Base-by-base conservation (phyloP, 148 eudicot species). In the Spergularia marina region DNA sequence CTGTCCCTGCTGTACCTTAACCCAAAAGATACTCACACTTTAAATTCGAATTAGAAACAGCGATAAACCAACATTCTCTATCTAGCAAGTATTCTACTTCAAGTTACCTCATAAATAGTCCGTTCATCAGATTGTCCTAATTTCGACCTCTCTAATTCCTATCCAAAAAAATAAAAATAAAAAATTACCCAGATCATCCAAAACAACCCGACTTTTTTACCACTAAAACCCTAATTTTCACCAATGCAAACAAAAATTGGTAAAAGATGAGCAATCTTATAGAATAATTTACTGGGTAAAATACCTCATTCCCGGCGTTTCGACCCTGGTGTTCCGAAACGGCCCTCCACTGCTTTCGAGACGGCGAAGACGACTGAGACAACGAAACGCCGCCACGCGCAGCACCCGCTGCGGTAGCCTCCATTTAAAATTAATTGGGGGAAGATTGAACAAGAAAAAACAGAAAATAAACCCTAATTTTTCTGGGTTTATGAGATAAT, bases 301-400 rank as follows among this genome's bases (percentile, higher is more conserved):
- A 6, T 78, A 90, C 94, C 89, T 90, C 96, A 74, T 54, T 84
- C 12, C 78, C 82, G 15, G 88, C 76, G 76, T 68, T 84, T 13
- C 91, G 90, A 69, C 71, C 85, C 47, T 89, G 76, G 14, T 86
- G 87, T 51, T 91, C 98, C 16, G 98, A 81, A 40, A 89, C 91
- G 59, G 62, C 89, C 39, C 96, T 93, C 96, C 97, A 89, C 83
- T 91, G 96, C 67, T 86, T 91, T 21, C 93, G 90, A 51, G 91
- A 80, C 66, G 89, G 75, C 23, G 87, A 79, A 44, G 88, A 70
- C 34, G 85, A 67, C 56, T 82, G 87, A 51, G 93, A 69, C 18
- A 89, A 73, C 72, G 87, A 76, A 72, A 84, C 87, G 55, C 89
- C 87, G 55, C 89, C 86, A 25, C 85, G 82, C 34, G 79, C 82